Evolutionary conservation across 2,329 filamentous ascomycete genomes (phyloP).

Genomic region (Aschersonia sp.): DNA sequence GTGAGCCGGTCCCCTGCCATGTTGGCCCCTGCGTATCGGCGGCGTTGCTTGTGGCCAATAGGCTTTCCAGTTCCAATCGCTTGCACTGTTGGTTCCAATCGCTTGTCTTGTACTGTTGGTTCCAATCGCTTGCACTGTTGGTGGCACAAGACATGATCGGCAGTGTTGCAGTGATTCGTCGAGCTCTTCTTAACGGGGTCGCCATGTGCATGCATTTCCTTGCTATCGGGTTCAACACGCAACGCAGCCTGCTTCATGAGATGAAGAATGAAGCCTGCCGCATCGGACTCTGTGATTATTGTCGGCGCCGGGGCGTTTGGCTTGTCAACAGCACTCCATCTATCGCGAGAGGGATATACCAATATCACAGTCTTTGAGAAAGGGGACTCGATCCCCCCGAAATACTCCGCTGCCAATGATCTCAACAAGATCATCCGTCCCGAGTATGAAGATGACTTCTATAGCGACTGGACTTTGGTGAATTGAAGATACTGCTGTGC

Average conservation of each 20-base stretch:
- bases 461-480: constrained; percentile 38
- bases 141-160: no score
- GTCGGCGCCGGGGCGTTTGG: constrained; percentile 35
- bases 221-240: background rate
- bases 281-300: constrained; percentile 9
- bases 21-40: no score
- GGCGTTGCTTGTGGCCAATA: no score
- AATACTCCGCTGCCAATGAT: constrained; percentile 40
- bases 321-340: constrained; percentile 32
- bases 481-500: background rate
- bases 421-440: constrained; percentile 47
- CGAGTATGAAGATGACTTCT: constrained; percentile 43
- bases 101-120: no score
- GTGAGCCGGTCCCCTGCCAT: no score
- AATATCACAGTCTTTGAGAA: constrained; percentile 33
- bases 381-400: constrained; percentile 22
- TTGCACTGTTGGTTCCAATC: no score
- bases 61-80: no score
- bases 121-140: no score
- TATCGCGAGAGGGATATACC: constrained; percentile 26
- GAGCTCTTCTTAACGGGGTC: no score
- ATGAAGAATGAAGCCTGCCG: background rate
- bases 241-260: background rate
- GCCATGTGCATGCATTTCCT: background rate
- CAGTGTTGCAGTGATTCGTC: no score